phyloP scores from a whole-genome alignment of 331 rosid species.

The Arachis monticola region DNA sequence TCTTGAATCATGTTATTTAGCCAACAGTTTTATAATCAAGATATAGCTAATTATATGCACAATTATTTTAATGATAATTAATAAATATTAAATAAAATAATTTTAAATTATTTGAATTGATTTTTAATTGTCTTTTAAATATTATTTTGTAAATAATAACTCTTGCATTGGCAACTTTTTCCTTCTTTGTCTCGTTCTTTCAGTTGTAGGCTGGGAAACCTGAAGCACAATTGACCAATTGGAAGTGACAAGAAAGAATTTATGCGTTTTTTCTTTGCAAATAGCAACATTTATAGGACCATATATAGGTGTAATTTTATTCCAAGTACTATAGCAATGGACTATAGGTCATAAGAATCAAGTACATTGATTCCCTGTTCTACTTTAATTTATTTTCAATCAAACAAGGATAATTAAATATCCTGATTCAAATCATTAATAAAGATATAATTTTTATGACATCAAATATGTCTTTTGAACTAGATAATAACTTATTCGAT shows the following conservation, averaged over 20 bases:
- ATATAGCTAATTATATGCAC: background rate
- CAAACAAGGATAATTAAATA: too few relatives aligned
- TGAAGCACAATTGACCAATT: slow-evolving; percentile 53
- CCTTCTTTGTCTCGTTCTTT: background rate
- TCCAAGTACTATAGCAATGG: too few relatives aligned
- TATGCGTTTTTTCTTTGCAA: background rate
- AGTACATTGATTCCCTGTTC: too few relatives aligned
- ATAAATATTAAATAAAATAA: too few relatives aligned
- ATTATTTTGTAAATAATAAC: background rate
- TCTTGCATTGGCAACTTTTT: background rate
- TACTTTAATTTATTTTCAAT: too few relatives aligned
- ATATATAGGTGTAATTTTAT: background rate
- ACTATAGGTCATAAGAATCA: too few relatives aligned
- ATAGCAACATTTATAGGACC: background rate
- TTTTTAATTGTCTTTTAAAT: too few relatives aligned
- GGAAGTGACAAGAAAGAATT: background rate
- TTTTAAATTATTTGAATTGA: too few relatives aligned
- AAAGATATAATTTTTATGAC: too few relatives aligned
- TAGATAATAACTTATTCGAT: too few relatives aligned
- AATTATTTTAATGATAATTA: background rate
- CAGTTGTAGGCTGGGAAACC: slow-evolving; percentile 58
- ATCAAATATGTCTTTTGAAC: too few relatives aligned
- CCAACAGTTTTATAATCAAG: background rate
- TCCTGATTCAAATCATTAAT: too few relatives aligned
- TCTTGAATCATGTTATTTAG: background rate